phyloP scores from a whole-genome alignment of 2,329 filamentous ascomycete genomes.

The Aspergillus calidoustus region DNA sequence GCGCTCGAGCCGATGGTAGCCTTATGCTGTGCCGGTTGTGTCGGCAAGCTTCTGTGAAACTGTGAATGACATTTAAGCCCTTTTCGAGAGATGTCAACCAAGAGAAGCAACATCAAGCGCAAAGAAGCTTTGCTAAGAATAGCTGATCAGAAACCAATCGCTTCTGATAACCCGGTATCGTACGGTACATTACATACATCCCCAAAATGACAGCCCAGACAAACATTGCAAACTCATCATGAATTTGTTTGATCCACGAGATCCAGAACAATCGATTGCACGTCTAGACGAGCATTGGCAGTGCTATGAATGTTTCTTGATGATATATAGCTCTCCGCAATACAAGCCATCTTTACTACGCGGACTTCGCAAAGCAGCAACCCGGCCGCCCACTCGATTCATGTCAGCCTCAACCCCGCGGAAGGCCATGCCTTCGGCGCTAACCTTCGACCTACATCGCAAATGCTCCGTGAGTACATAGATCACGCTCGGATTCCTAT shows the following conservation, averaged over 20 bases:
- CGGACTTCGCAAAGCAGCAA: neutral
- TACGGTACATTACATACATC: constrained; percentile 10
- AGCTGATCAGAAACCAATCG: neutral
- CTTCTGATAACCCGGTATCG: neutral
- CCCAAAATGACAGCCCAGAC: neutral
- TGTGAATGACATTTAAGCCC: neutral
- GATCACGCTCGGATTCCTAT: neutral
- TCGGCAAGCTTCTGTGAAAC: neutral
- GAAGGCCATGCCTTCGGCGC: constrained; percentile 59
- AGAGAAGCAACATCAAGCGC: neutral
- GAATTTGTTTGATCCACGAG: constrained; percentile 2
- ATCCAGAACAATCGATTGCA: neutral
- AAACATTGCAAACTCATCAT: constrained; percentile 11
- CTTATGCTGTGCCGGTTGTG: neutral
- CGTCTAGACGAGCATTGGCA: neutral
- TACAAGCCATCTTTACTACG: neutral
- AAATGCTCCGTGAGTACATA: constrained; percentile 72
- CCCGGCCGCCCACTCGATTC: constrained; percentile 7
- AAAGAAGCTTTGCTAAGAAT: neutral
- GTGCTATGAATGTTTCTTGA: constrained; percentile 14
- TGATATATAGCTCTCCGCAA: constrained; percentile 13
- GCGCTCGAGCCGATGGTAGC: neutral
- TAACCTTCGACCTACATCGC: constrained; percentile 78
- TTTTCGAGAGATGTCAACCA: neutral
- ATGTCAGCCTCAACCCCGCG: constrained; percentile 38